Conservation (phyloP, 2,329 filamentous ascomycete genomes). For the Blumeria hordei region DNA sequence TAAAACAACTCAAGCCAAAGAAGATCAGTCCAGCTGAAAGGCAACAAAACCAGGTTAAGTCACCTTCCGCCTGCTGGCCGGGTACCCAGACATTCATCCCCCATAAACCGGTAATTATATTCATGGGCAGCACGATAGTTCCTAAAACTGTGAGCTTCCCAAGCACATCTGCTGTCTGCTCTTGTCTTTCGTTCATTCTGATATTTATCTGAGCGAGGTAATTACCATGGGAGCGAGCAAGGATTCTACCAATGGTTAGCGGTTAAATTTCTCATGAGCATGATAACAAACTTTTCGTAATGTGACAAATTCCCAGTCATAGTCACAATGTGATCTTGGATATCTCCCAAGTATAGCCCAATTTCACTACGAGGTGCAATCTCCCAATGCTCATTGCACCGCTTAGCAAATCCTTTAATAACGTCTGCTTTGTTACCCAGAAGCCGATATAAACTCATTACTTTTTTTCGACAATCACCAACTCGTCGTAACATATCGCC, state of each 20-base stretch:
- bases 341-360: conserved; percentile 90
- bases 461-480: conserved; percentile 85
- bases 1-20: conserved; percentile 56
- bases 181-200: conserved; percentile 91
- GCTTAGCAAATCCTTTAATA: conserved; percentile 95
- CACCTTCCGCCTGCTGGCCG: conserved; percentile 59
- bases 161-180: conserved; percentile 84
- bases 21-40: conserved; percentile 50
- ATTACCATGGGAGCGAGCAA: conserved; percentile 79
- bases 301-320: conserved; percentile 94
- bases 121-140: conserved; percentile 95
- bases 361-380: conserved; percentile 89
- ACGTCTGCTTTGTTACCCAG: conserved; percentile 96
- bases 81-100: conserved; percentile 97
- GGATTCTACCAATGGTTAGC: conserved; percentile 31
- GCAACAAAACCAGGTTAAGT: conserved; percentile 50
- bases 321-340: conserved; percentile 96
- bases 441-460: conserved; percentile 84
- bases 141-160: conserved; percentile 88
- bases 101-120: conserved; percentile 95
- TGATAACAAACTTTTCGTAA: conserved; percentile 64
- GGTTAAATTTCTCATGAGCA: not conserved
- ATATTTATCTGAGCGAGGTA: conserved; percentile 99
- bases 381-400: conserved; percentile 95
- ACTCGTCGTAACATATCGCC: conserved; percentile 79